Base-by-base conservation (phyloP, 73 alveolate species). In the Tetrahymena elliotti region DNA sequence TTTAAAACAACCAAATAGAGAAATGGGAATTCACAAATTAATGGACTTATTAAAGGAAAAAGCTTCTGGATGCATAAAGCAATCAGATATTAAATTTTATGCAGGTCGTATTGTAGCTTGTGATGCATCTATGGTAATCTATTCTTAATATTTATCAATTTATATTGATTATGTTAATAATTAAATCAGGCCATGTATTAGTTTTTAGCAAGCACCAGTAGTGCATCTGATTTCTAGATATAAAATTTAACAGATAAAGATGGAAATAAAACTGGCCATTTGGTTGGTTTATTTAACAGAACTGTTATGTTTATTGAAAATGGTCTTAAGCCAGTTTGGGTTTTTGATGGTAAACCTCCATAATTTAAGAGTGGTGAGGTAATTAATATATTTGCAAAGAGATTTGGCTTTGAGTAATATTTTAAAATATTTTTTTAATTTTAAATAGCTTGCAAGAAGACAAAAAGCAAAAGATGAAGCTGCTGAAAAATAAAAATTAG, bases 291-390 rank as follows among this genome's bases (percentile, higher is more conserved):
- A 93, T 97, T 98, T 95, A 98, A 99, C 83, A 95, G 99, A n/a
- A 96, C 99, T 38, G 93, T 99, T 39, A 84, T 94, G 97, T 94
- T 98, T 37, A 95, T 99, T 97, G 99, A 99, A 94, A 96, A 98
- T 93, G 99, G 99, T 11, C 96, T 99, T 2, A 96, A 98, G 94
- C 99, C 99, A 10, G 96, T 98, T 38, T 99, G 99, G 99, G 99
- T 99, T 4, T 99, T 99, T 93, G 99, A 99, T 95, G 99, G 99
- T 0, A 98, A 97, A 93, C 99, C 99, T 9, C 99, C 99, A 2
- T 97, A 94, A 38, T 97, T 99, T 84, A 99, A 99, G 95, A 35
- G 96, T 39, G 98, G 97, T 47, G 98, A 93, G n/a, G 88, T 68
- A 68, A 68, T 4, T 18, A 8, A 68, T 24, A 68, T 7, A 53